Conservation (phyloP, 768 basidiomycete species). For the Scleroderma bovista region DNA sequence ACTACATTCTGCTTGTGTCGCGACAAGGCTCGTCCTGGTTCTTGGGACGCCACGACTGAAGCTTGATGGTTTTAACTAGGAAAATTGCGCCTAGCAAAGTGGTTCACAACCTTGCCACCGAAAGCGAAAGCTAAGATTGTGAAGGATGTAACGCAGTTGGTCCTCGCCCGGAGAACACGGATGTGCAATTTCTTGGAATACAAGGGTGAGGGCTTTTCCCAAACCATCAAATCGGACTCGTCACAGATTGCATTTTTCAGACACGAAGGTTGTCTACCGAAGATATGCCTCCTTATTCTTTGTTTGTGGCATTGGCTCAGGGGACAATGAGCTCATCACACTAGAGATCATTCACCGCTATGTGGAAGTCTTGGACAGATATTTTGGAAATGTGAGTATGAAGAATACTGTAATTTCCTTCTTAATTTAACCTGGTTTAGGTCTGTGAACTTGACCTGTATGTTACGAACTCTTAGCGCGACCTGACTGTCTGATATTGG, state of each 20-base stretch:
- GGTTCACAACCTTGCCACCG: constrained; percentile 82
- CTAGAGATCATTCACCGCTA: constrained; percentile 93
- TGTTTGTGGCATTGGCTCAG: constrained; percentile 75
- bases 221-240: neutral
- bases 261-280: constrained; percentile 87
- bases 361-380: constrained; percentile 78
- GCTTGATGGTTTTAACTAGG: constrained; percentile 40
- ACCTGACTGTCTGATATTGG: neutral
- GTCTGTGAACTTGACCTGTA: constrained; percentile 92
- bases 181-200: constrained; percentile 98
- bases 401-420: neutral
- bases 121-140: constrained; percentile 88
- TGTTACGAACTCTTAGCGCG: constrained; percentile 17
- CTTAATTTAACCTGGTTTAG: constrained; percentile 29
- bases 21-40: constrained; percentile 63
- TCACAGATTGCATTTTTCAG: constrained; percentile 29
- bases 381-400: constrained; percentile 41
- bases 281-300: constrained; percentile 97
- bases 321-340: constrained; percentile 88
- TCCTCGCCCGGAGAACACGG: constrained; percentile 77
- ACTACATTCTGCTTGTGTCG: constrained; percentile 90
- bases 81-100: constrained; percentile 92
- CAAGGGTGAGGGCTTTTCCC: constrained; percentile 55
- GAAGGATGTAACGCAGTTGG: constrained; percentile 92
- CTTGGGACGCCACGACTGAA: constrained; percentile 1